Conservation (phyloP, 1,284 basidiomycete genomes). For the Leccinum holopus region DNA sequence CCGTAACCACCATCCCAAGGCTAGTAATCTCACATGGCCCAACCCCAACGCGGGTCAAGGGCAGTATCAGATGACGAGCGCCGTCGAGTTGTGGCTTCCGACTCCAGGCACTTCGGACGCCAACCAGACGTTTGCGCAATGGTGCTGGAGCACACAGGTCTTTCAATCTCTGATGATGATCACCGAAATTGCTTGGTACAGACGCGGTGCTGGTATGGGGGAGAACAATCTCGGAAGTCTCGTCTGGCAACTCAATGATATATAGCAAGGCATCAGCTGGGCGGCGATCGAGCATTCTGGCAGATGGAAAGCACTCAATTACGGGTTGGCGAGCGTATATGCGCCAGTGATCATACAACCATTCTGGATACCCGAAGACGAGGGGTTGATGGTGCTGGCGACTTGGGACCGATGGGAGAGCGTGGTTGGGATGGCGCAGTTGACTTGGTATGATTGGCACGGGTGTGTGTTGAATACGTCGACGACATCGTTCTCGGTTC, state of each 20-base stretch:
- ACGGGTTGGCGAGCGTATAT: constrained; percentile 48
- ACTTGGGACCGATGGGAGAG: constrained; percentile 53
- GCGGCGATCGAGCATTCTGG: background rate
- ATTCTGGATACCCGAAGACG: constrained; percentile 46
- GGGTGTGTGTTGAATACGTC: constrained; percentile 44
- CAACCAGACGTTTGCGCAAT: constrained; percentile 46
- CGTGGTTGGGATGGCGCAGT: constrained; percentile 46
- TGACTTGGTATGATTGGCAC: constrained; percentile 35
- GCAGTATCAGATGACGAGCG: constrained; percentile 53
- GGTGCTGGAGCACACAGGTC: constrained; percentile 60
- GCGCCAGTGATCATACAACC: constrained; percentile 52
- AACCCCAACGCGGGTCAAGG: constrained; percentile 58
- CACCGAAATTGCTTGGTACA: background rate
- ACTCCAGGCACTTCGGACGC: constrained; percentile 47
- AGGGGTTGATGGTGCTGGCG: constrained; percentile 36
- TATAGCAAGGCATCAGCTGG: constrained; percentile 46
- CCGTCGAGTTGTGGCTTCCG: constrained; percentile 54
- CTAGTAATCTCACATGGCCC: constrained; percentile 49
- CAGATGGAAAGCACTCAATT: constrained; percentile 21
- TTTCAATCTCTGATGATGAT: constrained; percentile 48
- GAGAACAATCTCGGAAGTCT: background rate
- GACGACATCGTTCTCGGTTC: constrained; percentile 43
- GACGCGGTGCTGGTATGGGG: constrained; percentile 41
- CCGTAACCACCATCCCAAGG: background rate
- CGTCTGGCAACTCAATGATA: constrained; percentile 60